Evolutionary conservation across 106 monocot species (phyloP), one percentile per base, ranked within the genome.

Genomic region (Dioscorea zingiberensis): DNA sequence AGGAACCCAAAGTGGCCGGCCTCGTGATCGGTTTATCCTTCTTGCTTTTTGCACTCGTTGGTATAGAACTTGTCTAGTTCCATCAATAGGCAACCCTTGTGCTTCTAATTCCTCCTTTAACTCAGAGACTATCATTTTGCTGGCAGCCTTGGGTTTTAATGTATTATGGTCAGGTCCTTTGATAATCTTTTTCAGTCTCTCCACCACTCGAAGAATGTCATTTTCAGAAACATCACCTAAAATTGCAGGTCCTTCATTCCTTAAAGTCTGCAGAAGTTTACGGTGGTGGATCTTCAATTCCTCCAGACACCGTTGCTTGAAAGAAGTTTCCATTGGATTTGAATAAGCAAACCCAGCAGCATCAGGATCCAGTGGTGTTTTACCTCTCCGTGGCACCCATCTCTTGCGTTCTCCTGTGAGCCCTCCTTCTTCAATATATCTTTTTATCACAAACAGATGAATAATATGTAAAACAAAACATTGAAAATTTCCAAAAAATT

Each of bases 111-210:
- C 95, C 57, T 88, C 91, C 59, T 91, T 97, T 23, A 97, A 66
- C 63, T 97, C 95, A 45, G 88, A 85, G 26, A 97, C 95, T 69
- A 97, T 65, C 95, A 97, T 97, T 74, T 97, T 97, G 77, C 95
- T 97, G 18, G 95, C 95, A 65, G 95, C 95, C 55, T 97, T 97
- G 25, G 95, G 95, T 71, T 92, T 97, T 44, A 88, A 67, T 54
- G 73, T 74, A 72, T 84, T 88, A 74, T 73, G 79, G 38, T 77
- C 81, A 60, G 91, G 94, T 18, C 85, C 91, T 65, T 81, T 91
- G 25, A 97, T 72, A 19, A 86, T 80, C 60, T 91, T 91, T 69
- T 71, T 91, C 58, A 97, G 66, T 47, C 74, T 69, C 47, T 97
- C 91, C 30, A 74, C 88, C 27, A 97, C 80, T 73, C 95, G 85